Base-by-base conservation (phyloP, 257 asterid species). In the Solanum commersonii region DNA sequence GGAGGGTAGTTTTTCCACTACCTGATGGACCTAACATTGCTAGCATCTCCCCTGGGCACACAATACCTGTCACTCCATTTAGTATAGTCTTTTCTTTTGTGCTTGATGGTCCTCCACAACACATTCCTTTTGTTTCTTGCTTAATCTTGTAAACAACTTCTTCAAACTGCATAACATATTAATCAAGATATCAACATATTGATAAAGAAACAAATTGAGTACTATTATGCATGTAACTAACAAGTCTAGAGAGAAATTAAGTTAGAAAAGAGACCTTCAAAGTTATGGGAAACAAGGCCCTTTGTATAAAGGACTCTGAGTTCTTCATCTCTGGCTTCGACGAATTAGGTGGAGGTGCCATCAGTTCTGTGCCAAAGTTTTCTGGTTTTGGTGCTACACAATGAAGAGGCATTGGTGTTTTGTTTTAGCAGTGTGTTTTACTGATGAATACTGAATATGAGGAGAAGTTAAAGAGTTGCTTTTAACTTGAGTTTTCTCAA, bases 1-100 rank as follows among this genome's bases (percentile, higher is more conserved):
- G 92, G 87, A 97, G 99, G 88, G 99, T 97, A 33, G 99, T 97
- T 87, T 97, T 97, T 13, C 99, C 99, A 83, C 99, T 96, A 68
- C 99, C 99, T 8, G 99, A 96, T 82, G 99, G 99, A 14, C 99
- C 99, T 1, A 97, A 92, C 99, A 97, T 97, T 22, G 99, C 99
- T 25, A 96, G 91, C 83, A 97, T 94, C 92, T 97, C 99, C 49
- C 99, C 98, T 1, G 99, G 99, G 59, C 93, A 93, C 10, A 96
- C 99, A 92, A 94, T 91, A 31, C 99, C 99, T 18, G 99, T 93
- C 49, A 96, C 91, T 49, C 99, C 99, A 77, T 96, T 97, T 25
- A 97, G 97, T 87, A 97, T 96, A 6, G 94, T 93, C 91, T 94
- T 97, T 90, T 95, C 98, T 85, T 91, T 93, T 12, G 87, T 87